Base-by-base conservation (phyloP, 352 stramenopile genomes). In the Pythium oligandrum region DNA sequence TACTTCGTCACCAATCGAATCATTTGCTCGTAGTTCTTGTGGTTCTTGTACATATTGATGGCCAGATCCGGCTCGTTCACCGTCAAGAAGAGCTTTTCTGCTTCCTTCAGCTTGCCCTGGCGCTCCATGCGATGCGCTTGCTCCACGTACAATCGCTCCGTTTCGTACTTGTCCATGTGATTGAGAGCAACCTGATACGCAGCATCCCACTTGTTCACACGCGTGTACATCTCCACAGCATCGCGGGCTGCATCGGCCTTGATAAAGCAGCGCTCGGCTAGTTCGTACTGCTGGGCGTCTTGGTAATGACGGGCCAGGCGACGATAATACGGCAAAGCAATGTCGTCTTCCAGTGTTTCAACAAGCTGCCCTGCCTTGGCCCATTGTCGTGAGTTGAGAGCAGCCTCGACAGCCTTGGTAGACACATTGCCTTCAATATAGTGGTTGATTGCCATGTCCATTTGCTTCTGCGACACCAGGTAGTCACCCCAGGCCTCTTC, bases 1-100 rank as follows among this genome's bases (percentile, higher is more conserved):
- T 97, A 94, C 58, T 95, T 92, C n/a, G 80, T 86, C 40, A 98
- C 93, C 5, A 98, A 68, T 2, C 88, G 83, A 47, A 98, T 92
- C 92, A 98, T 98, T 62, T 96, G 86, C 63, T 98, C 92, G 65
- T 97, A 98, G 56, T 96, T 91, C 51, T 93, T 89, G 58, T 96
- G 82, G 68, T 96, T 96, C 73, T 98, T 98, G 85, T 98, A 98
- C 91, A 98, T 98, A 62, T 95, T 93, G 69, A 98, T 98, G 36
- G 94, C 94, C 17, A 96, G 56, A 57, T 98, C 87, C 4, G 85
- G 80, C 46, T 97, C 88, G 60, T 97, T 96, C 33, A 98, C 90
- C 0, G 83, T 91, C 17, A 98, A 53, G 63, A 97, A 96, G 30
- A 98, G 78, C 58, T 96, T 96, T 61, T 98, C 93, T 2, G 93